Evolutionary conservation across 768 basidiomycete species (phyloP).

Genomic region (Gloeostereum incarnatum): DNA sequence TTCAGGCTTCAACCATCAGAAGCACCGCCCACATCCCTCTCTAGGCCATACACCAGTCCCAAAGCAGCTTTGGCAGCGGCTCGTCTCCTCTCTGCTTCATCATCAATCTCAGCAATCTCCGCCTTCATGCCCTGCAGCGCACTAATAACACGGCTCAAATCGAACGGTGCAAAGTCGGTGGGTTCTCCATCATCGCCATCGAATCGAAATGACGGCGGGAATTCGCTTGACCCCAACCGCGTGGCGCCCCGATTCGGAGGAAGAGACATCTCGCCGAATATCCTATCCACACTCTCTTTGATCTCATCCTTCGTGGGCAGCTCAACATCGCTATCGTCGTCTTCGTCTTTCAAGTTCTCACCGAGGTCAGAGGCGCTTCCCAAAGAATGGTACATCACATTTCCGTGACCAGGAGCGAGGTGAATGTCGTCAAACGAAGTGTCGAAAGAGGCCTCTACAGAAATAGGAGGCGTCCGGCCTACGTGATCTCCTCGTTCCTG

Average conservation of each 20-base stretch:
- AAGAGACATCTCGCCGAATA: slow-evolving; percentile 29
- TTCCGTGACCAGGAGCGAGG: slow-evolving; percentile 11
- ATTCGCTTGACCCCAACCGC: background rate
- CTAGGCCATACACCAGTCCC: slow-evolving; percentile 63
- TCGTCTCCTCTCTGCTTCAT: slow-evolving; percentile 52
- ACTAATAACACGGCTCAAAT: slow-evolving; percentile 49
- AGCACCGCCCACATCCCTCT: no score
- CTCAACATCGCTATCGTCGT: slow-evolving; percentile 21
- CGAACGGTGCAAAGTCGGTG: slow-evolving; percentile 47
- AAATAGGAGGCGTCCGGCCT: slow-evolving; percentile 9
- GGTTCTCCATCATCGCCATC: slow-evolving; percentile 25
- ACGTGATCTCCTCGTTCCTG: background rate
- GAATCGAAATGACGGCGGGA: slow-evolving; percentile 10
- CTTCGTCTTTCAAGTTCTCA: slow-evolving; percentile 8
- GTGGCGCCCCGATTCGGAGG: background rate
- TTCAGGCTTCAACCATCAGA: no score
- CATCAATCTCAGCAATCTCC: slow-evolving; percentile 60
- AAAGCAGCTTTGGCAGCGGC: slow-evolving; percentile 69
- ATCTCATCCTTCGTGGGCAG: slow-evolving; percentile 44
- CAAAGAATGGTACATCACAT: slow-evolving; percentile 37
- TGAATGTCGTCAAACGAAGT: slow-evolving; percentile 8
- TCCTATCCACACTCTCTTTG: slow-evolving; percentile 32
- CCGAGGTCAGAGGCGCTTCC: slow-evolving; percentile 51
- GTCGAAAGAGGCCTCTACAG: slow-evolving; percentile 13
- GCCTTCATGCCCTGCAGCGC: slow-evolving; percentile 63